phyloP scores from a whole-genome alignment of 371 early-diverging fungal genomes.

The Catenaria anguillulae region DNA sequence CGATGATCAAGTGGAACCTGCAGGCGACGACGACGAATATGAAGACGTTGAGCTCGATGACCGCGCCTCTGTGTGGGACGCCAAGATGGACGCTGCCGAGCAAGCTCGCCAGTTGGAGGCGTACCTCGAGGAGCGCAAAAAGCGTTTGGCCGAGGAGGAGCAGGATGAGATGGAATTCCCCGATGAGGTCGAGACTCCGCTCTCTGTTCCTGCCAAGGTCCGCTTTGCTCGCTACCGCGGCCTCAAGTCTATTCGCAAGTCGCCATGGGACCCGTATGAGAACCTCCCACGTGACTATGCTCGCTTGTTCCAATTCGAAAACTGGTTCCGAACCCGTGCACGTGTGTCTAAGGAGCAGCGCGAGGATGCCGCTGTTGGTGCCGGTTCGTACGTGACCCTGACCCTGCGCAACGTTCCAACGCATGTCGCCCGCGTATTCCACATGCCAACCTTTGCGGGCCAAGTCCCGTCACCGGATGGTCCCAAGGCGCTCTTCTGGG shows the following conservation, averaged over 20 bases:
- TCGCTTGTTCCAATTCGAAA: conserved; percentile 86
- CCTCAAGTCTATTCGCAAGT: conserved; percentile 76
- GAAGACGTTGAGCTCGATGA: conserved; percentile 18
- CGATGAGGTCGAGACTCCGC: conserved; percentile 90
- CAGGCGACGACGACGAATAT: conserved; percentile 27
- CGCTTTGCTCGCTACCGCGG: conserved; percentile 88
- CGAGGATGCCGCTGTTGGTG: conserved; percentile 14
- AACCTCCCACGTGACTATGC: conserved; percentile 87
- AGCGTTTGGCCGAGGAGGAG: conserved; percentile 22
- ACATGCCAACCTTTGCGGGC: not conserved
- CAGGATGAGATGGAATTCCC: conserved; percentile 74
- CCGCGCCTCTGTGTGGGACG: conserved; percentile 3
- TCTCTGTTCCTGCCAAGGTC: conserved; percentile 60
- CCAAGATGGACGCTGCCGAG: conserved; percentile 14
- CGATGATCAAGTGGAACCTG: not conserved
- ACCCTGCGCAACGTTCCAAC: conserved; percentile 16
- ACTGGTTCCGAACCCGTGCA: conserved; percentile 56
- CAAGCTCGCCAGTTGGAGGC: conserved; percentile 34
- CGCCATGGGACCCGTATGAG: conserved; percentile 95
- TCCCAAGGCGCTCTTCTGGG: conserved; percentile 39
- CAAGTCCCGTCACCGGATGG: not conserved
- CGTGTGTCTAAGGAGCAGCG: conserved; percentile 37
- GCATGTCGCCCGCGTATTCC: conserved; percentile 6
- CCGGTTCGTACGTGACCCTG: conserved; percentile 20
- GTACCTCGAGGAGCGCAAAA: conserved; percentile 49